Conservation (phyloP, 768 basidiomycete species). For the Lepiota subincarnata region DNA sequence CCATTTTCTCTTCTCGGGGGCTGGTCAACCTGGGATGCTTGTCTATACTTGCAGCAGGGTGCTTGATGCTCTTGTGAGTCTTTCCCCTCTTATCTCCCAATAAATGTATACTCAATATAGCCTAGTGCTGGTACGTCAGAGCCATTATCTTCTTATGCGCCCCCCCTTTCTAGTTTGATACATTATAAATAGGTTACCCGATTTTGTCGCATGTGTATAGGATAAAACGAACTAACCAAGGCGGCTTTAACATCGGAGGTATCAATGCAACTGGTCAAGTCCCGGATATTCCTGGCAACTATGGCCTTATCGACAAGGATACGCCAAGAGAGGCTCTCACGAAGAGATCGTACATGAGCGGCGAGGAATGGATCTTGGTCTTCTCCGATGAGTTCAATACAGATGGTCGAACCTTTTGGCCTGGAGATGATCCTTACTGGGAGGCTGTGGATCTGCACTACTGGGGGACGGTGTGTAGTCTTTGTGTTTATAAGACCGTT, state of each 20-base stretch:
- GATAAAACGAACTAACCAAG: slow-evolving; percentile 37
- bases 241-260: slow-evolving; percentile 73
- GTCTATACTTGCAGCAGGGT: slow-evolving; percentile 39
- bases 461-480: slow-evolving; percentile 46
- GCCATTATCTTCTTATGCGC: background rate
- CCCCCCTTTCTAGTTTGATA: background rate
- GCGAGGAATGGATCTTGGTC: slow-evolving; percentile 50
- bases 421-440: slow-evolving; percentile 83
- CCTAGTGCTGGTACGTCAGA: slow-evolving; percentile 32
- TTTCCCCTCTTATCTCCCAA: background rate
- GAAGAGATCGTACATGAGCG: slow-evolving; percentile 49
- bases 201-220: slow-evolving; percentile 42
- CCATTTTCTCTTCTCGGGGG: slow-evolving; percentile 56
- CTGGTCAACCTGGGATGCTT: slow-evolving; percentile 61
- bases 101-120: background rate
- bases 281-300: slow-evolving; percentile 52
- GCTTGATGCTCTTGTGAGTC: slow-evolving; percentile 48
- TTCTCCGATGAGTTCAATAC: slow-evolving; percentile 84
- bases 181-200: slow-evolving; percentile 40
- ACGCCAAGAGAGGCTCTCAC: slow-evolving; percentile 60
- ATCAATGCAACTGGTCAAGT: slow-evolving; percentile 73
- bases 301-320: slow-evolving; percentile 69
- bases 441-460: slow-evolving; percentile 87
- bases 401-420: slow-evolving; percentile 64
- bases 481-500: background rate